phyloP scores from a whole-genome alignment of 108 stramenopile genomes.

The Nitzschia putrida region DNA sequence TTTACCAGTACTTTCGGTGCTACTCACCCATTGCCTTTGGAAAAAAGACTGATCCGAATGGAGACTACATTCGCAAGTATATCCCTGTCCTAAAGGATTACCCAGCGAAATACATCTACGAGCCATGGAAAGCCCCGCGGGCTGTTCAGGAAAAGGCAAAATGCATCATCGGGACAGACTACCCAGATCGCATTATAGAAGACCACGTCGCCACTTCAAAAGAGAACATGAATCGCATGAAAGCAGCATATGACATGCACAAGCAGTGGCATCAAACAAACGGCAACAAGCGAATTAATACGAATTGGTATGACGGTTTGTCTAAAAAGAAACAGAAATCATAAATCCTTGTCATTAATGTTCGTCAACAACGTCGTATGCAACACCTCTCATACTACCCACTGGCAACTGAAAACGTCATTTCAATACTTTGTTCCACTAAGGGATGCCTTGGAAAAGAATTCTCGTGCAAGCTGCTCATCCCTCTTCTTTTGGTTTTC shows the following conservation, averaged over 20 bases:
- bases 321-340: no score
- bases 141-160: constrained; percentile 65
- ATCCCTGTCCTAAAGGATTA: constrained; percentile 76
- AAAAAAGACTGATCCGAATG: constrained; percentile 91
- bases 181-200: constrained; percentile 86
- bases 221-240: constrained; percentile 91
- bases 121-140: constrained; percentile 93
- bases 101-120: constrained; percentile 94
- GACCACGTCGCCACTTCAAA: constrained; percentile 80
- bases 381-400: no score
- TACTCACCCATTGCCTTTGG: constrained; percentile 88
- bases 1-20: constrained; percentile 95
- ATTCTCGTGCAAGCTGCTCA: constrained; percentile 60
- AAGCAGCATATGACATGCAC: constrained; percentile 80
- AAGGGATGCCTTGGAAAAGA: constrained; percentile 68
- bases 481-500: constrained; percentile 34
- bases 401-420: no score
- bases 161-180: constrained; percentile 80
- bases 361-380: no score
- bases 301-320: neutral
- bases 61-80: constrained; percentile 89
- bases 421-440: constrained; percentile 72
- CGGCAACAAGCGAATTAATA: neutral
- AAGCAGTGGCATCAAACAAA: constrained; percentile 28
- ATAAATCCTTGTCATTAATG: no score